A percentile compares a stretch with the other conserved stretches of the same genome.
Evolutionary conservation across 1,284 basidiomycete species (phyloP).

Genomic region (Omphalotus olearius): DNA sequence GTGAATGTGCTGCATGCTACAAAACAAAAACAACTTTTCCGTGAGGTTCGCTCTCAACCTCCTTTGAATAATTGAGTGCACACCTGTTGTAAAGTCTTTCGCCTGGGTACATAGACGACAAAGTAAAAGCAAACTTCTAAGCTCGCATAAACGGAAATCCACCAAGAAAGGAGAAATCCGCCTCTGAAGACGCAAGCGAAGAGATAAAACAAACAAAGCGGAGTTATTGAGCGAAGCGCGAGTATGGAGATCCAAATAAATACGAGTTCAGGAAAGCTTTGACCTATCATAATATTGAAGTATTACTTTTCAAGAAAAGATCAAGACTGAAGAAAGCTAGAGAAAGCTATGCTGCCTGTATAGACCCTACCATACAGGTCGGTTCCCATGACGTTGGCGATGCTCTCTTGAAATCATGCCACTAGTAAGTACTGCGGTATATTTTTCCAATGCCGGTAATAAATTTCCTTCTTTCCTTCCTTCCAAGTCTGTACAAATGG

Average conservation of each 20-base stretch:
- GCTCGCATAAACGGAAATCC: slow-evolving; percentile 31
- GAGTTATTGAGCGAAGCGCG: slow-evolving; percentile 44
- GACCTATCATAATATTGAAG: slow-evolving; percentile 34
- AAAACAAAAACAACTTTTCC: slow-evolving; percentile 7
- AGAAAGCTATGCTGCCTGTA: too few relatives aligned
- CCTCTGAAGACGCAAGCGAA: slow-evolving; percentile 23
- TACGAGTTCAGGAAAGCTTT: slow-evolving; percentile 45
- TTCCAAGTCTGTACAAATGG: too few relatives aligned
- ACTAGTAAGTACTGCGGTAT: too few relatives aligned
- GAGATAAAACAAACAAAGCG: slow-evolving; percentile 42
- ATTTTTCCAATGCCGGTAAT: too few relatives aligned
- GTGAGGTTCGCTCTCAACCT: slow-evolving; percentile 1
- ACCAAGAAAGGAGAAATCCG: slow-evolving; percentile 25
- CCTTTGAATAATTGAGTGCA: not conserved
- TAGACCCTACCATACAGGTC: too few relatives aligned
- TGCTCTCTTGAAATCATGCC: too few relatives aligned
- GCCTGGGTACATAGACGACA: slow-evolving; percentile 46
- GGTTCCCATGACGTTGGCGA: too few relatives aligned
- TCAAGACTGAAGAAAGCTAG: too few relatives aligned
- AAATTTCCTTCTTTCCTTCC: too few relatives aligned
- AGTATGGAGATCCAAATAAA: slow-evolving; percentile 47
- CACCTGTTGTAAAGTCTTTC: slow-evolving; percentile 42
- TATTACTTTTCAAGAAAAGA: too few relatives aligned
- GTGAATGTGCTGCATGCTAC: slow-evolving; percentile 40
- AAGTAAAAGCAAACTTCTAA: slow-evolving; percentile 47